Evolutionary conservation across 1,284 basidiomycete genomes (phyloP), one percentile per base, ranked within the genome.

Genomic region (Schizophyllum amplum): DNA sequence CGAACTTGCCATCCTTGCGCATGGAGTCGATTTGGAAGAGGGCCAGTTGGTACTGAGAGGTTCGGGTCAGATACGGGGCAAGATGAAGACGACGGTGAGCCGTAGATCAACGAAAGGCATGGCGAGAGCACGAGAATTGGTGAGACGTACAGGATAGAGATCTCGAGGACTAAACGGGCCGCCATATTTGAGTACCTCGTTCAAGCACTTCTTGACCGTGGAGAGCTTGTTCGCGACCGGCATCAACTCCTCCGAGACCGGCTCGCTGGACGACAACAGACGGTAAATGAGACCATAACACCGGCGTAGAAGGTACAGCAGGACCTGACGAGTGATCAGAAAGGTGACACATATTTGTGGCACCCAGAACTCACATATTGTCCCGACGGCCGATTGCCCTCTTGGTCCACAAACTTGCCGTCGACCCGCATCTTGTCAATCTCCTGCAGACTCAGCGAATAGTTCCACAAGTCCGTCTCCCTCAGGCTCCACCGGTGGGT

Each of bases 231-330:
- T 96, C 6, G 93, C 92, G 58, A 98, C 84, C 5, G 95, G 95
- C 89, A 97, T 97, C 26, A 98, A 75, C 70, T 98, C 95, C 70
- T 98, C 95, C 0, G 94, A 97, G n/a, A 99, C 94, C 0, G 97
- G 97, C 73, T 98, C 96, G 57, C 92, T 94, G n/a, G 94, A 95
- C 23, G 94, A 95, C 62, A 99, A 83, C 53, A 99, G 73, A 24
- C 90, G 84, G 72, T 98, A 98, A 65, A 98, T 95, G 55, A 98
- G 80, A 61, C 96, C 96, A 70, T 98, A 97, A 75, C 96, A 99
- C 69, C 96, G 83, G 63, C 96, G 80, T 55, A 99, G 78, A 27
- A 98, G 80, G 71, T 97, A 99, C 49, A 98, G 78, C 53, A 98
- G 75, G 7, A 94, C 92, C 94, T 96, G 51, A 22, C 15, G 21